Base-by-base conservation (phyloP, 2,329 filamentous ascomycete genomes). In the Aspergillus aculeatus region DNA sequence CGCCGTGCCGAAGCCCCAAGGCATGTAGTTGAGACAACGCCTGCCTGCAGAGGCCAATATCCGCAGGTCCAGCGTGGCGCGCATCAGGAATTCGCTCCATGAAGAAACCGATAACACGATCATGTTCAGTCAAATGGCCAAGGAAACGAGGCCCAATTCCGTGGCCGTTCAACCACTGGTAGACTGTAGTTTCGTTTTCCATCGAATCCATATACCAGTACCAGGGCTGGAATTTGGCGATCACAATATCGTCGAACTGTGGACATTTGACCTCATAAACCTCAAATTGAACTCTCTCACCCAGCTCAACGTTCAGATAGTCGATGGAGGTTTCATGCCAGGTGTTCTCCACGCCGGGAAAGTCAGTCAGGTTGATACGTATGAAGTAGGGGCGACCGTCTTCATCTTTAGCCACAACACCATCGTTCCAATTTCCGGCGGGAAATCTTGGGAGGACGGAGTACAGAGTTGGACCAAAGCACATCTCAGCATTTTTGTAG, bases 161-260 rank as follows among this genome's bases (percentile, higher is more conserved):
- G 32, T 68, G 62, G 47, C 68, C 71, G 4, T 71, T 57, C 21
- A 80, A 74, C 70, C 72, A 73, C 52, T 73, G 57, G 59, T 80
- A 79, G 4, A 71, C 74, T 5, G 59, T 62, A 2, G 72, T 77
- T 64, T 79, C 77, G 31, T 68, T 68, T 47, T 77, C 71, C 2
- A 77, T 54, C 41, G 70, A 70, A 26, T 66, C 61, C 23, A 78
- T 73, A 63, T 79, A 73, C 71, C 72, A 78, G 1, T 63, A 26
- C 41, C 79, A 80, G 11, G 71, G 67, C 9, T 75, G 73, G 47
- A 78, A 75, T 62, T 79, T 78, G 4, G 69, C 70, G 9, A 78
- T 66, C 21, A 71, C 54, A 48, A 50, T n/a, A 1, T 50, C 51
- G 23, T 66, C 50, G 51, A 67, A 64, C 9, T 38, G 48, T 23